Evolutionary conservation across 805 yeast genomes (phyloP), one percentile per base, ranked within the genome.

Genomic region (Barnettozyma siamensis): DNA sequence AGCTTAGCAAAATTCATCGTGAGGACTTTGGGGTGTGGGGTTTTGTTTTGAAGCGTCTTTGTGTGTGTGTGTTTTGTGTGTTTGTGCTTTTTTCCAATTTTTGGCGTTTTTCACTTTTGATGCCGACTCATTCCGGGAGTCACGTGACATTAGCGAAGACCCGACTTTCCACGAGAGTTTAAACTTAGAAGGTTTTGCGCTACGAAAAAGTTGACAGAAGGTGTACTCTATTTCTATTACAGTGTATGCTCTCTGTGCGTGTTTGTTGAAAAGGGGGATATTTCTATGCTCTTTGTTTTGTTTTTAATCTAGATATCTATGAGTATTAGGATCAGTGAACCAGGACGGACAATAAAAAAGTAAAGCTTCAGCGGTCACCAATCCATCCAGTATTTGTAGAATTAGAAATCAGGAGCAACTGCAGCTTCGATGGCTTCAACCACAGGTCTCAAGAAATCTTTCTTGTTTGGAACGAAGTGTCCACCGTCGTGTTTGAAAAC

Each of bases 381-480:
- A n/a, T n/a, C n/a, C n/a, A n/a, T n/a, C n/a, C n/a, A n/a, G n/a
- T n/a, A n/a, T n/a, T n/a, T n/a, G n/a, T n/a, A n/a, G n/a, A n/a
- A 21, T 9, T 21, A 21, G 9, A 21, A 9, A 21, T n/a, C 30
- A 30, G 15, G 21, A 18, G 20, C 15, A 18, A 36, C 37, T 18
- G 27, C 27, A 9, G 27, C 21, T 6, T 45, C 48, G 24, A 68
- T 64, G 35, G 59, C 64, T 32, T 66, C 72, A 13, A 68, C 72
- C 11, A 68, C 53, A 2, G 72, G 72, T 47, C 62, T 65, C 38
- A 67, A 53, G 52, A 69, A 60, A 42, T 72, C 76, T 60, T 84
- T 85, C 37, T 88, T 82, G 63, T 87, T 88, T 23, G 98, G 99
- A 35, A 91, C 96, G 65, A 84, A 88, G 58, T 91, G 99, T 2